Conservation (phyloP, 73 alveolate genomes). For the Loxodes magnus region DNA sequence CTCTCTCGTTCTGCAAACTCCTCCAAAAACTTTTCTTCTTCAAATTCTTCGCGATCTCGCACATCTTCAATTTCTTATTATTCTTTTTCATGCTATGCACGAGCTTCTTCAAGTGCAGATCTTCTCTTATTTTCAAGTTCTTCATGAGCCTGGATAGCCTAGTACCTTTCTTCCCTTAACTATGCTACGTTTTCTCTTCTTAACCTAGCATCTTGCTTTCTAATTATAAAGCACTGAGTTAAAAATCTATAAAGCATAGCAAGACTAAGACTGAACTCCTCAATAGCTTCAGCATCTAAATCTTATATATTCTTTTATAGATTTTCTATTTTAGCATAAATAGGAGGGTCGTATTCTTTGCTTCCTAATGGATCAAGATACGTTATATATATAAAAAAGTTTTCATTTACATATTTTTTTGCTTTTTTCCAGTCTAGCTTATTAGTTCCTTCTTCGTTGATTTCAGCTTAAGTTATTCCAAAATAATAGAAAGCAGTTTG, state of each 20-base stretch:
- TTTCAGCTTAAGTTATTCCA: slow-evolving; percentile 44
- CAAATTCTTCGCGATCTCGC: slow-evolving; percentile 34
- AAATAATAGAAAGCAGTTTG: slow-evolving; percentile 64
- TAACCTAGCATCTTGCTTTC: slow-evolving; percentile 54
- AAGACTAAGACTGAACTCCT: slow-evolving; percentile 42
- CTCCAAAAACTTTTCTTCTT: slow-evolving; percentile 41
- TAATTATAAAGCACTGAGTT: slow-evolving; percentile 30
- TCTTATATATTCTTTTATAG: slow-evolving; percentile 54
- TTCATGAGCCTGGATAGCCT: slow-evolving; percentile 25
- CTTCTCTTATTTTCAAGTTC: slow-evolving; percentile 27
- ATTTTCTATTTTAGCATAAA: slow-evolving; percentile 51
- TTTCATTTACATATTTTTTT: slow-evolving; percentile 33
- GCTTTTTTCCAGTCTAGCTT: slow-evolving; percentile 80
- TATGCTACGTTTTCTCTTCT: slow-evolving; percentile 43
- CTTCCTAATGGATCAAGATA: slow-evolving; percentile 51
- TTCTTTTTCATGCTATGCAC: slow-evolving; percentile 23
- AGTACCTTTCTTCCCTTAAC: slow-evolving; percentile 36
- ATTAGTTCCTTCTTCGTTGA: slow-evolving; percentile 62
- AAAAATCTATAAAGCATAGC: slow-evolving; percentile 53
- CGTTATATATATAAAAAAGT: slow-evolving; percentile 26
- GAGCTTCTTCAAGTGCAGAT: slow-evolving; percentile 31
- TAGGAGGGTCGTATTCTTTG: slow-evolving; percentile 37
- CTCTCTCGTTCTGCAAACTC: slow-evolving; percentile 40
- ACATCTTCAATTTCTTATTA: slow-evolving; percentile 29
- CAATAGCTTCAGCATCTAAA: slow-evolving; percentile 41